Evolutionary conservation across 495 filamentous ascomycete genomes (phyloP).

Genomic region (Podospora conica): DNA sequence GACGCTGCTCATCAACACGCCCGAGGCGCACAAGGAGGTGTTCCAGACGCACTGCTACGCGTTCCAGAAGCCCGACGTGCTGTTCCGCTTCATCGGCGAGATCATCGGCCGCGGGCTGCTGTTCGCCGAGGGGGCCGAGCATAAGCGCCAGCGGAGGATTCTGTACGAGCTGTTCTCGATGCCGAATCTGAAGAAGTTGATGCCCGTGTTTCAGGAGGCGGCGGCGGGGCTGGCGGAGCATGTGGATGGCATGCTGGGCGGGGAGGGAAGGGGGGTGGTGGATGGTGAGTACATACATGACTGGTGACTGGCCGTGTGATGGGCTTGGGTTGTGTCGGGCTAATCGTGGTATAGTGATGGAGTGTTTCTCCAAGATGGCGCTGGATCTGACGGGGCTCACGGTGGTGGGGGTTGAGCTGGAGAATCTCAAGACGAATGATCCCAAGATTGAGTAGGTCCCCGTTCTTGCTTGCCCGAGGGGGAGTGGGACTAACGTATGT

Average conservation of each 20-base stretch:
- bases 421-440: conserved; percentile 45
- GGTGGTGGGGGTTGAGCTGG: conserved; percentile 62
- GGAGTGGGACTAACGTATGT: background rate
- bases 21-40: conserved; percentile 26
- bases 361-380: conserved; percentile 31
- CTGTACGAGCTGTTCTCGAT: conserved; percentile 18
- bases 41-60: conserved; percentile 24
- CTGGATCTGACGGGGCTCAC: conserved; percentile 67
- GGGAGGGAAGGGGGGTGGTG: conserved; percentile 6
- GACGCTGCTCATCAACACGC: conserved; percentile 22
- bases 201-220: conserved; percentile 21
- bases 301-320: background rate
- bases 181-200: conserved; percentile 20
- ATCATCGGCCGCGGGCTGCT: conserved; percentile 25
- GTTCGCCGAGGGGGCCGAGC: conserved; percentile 24
- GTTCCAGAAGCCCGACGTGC: conserved; percentile 22
- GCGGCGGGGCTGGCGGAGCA: conserved; percentile 8
- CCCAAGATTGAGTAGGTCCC: conserved; percentile 10
- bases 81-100: conserved; percentile 20
- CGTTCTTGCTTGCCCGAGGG: background rate
- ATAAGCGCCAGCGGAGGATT: conserved; percentile 23
- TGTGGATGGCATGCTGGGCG: conserved; percentile 4
- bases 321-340: background rate
- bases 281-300: conserved; percentile 17
- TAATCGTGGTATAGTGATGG: conserved; percentile 7